These are phyloP conservation scores for Neocatenulostroma microsporum DNA, from an alignment of 2,329 filamentous ascomycete genomes.

Conservation along the genomic window DNA sequence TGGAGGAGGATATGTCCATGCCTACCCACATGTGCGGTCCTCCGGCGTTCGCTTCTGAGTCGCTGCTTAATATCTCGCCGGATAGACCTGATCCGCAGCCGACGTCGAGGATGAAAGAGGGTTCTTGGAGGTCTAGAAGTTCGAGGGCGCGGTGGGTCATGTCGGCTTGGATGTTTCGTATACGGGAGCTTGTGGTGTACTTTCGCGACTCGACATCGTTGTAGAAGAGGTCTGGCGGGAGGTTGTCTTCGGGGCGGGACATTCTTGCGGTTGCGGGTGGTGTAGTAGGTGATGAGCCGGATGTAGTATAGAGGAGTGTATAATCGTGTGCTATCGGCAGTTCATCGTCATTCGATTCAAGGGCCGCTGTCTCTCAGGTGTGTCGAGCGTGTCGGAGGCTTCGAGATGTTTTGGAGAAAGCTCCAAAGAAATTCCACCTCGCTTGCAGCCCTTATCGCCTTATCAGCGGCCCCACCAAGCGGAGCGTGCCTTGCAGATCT, in stretches of 20 bases:
- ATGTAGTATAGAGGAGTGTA: no score
- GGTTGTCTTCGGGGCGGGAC: constrained; percentile 93
- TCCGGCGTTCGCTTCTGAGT: constrained; percentile 59
- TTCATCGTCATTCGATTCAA: no score
- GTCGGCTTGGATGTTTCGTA: constrained; percentile 85
- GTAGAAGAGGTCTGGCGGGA: constrained; percentile 96
- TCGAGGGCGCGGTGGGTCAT: constrained; percentile 94
- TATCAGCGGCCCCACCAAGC: no score
- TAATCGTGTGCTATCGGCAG: no score
- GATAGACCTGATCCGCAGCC: constrained; percentile 93
- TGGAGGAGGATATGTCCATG: constrained; percentile 90
- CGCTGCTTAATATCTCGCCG: constrained; percentile 83
- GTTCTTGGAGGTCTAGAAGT: constrained; percentile 69
- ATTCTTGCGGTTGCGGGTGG: constrained; percentile 48
- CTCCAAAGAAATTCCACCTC: no score
- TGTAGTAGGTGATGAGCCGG: no score
- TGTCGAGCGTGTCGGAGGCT: no score
- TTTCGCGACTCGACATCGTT: constrained; percentile 92
- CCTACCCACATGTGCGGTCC: constrained; percentile 95
- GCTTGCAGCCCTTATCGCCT: no score
- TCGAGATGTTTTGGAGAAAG: no score
- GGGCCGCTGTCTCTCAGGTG: no score
- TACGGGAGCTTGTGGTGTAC: constrained; percentile 93
- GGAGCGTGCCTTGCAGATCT: not conserved
- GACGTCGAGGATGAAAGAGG: constrained; percentile 89